Evolutionary conservation across 305 asterid genomes (phyloP).

Genomic region (Solanum aculeatissimum): DNA sequence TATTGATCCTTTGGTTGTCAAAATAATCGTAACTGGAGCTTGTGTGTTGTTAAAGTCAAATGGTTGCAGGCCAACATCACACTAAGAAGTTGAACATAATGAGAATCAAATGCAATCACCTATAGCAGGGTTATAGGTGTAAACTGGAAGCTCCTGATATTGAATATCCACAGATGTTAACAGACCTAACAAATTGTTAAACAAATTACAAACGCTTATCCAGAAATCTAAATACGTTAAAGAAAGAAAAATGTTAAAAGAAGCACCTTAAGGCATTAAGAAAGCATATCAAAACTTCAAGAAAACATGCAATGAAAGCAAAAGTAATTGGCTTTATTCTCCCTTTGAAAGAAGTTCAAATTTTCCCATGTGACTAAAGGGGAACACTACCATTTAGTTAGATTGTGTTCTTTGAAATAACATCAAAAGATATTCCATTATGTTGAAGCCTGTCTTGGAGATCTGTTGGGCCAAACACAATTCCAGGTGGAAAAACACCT

Average conservation of each 20-base stretch:
- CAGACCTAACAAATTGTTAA: background rate
- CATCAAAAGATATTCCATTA: slow-evolving; percentile 68
- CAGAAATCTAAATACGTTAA: background rate
- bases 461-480: slow-evolving; percentile 66
- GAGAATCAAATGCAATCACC: background rate
- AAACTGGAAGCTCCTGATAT: background rate
- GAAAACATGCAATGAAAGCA: background rate
- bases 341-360: background rate
- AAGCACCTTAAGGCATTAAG: background rate
- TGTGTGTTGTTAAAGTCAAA: background rate
- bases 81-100: background rate
- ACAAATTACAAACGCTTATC: background rate
- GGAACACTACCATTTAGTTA: background rate
- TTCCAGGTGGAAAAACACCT: slow-evolving; percentile 70
- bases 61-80: background rate
- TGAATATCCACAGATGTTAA: background rate
- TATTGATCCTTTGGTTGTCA: background rate
- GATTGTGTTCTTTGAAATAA: slow-evolving; percentile 46
- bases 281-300: background rate
- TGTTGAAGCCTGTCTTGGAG: slow-evolving; percentile 62
- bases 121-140: background rate
- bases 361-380: background rate
- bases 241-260: background rate
- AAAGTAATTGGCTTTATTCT: background rate
- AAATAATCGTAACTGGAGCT: background rate